These are phyloP conservation scores for Ceratocystis harringtonii DNA, from an alignment of 2,329 filamentous ascomycete genomes.

Conservation along the genomic window DNA sequence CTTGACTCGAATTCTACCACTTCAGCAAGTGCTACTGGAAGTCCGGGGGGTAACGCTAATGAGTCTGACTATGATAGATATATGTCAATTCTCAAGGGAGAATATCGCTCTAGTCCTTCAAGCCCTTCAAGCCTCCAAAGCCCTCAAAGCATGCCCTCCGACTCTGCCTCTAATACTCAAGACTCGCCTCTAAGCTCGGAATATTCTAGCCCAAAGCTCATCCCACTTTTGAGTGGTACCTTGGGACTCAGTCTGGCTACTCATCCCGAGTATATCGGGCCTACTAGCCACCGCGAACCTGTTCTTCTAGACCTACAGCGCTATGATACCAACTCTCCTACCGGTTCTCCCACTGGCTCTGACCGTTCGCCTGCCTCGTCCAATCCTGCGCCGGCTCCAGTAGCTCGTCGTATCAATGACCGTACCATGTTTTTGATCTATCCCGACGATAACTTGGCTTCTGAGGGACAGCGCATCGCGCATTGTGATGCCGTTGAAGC, in stretches of 20 bases:
- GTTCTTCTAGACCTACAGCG: constrained; percentile 41
- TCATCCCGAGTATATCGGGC: constrained; percentile 45
- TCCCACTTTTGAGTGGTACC: constrained; percentile 27
- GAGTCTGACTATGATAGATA: constrained; percentile 15
- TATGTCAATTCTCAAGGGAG: constrained; percentile 12
- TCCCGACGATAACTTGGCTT: constrained; percentile 25
- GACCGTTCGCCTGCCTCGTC: constrained; percentile 7
- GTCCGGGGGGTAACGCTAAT: neutral
- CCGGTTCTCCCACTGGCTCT: neutral
- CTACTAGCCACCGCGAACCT: constrained; percentile 44
- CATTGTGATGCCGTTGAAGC: constrained; percentile 39
- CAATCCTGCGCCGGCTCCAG: constrained; percentile 19
- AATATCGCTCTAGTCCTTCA: constrained; percentile 6
- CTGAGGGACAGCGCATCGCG: constrained; percentile 28
- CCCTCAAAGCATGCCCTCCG: neutral
- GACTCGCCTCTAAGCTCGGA: constrained; percentile 4
- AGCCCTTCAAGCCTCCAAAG: neutral
- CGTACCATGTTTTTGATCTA: constrained; percentile 27
- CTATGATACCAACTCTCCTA: constrained; percentile 29
- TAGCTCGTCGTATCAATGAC: constrained; percentile 25
- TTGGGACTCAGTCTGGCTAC: constrained; percentile 43
- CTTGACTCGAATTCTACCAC: neutral
- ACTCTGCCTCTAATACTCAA: neutral
- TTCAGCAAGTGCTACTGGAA: neutral
- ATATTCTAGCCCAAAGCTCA: constrained; percentile 11